Conservation (phyloP, 495 filamentous ascomycete genomes). For the Umbilicaria muhlenbergii region DNA sequence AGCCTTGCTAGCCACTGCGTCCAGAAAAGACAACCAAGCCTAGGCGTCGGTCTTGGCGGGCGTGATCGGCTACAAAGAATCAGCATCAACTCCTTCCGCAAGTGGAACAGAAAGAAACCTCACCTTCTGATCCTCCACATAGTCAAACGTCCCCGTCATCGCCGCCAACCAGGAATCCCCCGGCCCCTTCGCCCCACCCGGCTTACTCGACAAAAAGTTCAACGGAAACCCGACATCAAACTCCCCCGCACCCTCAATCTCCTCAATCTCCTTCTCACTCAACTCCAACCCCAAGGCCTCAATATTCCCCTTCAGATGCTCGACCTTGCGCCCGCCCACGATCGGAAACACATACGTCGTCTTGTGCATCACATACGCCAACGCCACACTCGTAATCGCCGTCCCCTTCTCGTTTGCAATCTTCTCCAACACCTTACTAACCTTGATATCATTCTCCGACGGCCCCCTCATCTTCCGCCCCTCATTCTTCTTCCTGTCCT, state of each 20-base stretch:
- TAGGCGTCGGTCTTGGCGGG: no score
- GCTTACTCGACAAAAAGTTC: constrained; percentile 27
- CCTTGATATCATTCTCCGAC: constrained; percentile 28
- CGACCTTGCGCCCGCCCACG: constrained; percentile 47
- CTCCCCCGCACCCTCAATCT: constrained; percentile 44
- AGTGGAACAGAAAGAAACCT: constrained; percentile 1
- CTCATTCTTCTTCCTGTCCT: constrained; percentile 12
- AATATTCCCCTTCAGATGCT: constrained; percentile 52
- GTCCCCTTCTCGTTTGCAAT: constrained; percentile 38
- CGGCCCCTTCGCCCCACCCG: constrained; percentile 22
- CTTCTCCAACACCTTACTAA: constrained; percentile 40
- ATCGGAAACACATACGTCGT: constrained; percentile 66
- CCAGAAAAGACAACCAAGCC: no score
- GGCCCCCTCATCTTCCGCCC: constrained; percentile 19
- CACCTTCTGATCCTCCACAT: constrained; percentile 17
- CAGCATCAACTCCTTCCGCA: no score
- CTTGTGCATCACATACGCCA: constrained; percentile 63
- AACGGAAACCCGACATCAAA: constrained; percentile 51
- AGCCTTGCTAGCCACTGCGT: no score
- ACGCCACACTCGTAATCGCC: constrained; percentile 28
- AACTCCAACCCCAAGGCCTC: constrained; percentile 44
- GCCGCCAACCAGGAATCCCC: constrained; percentile 25
- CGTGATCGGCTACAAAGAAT: neutral
- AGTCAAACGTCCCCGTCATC: constrained; percentile 31
- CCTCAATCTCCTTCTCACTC: constrained; percentile 41